Base-by-base conservation (phyloP, 257 asterid species). In the Solanum megistacrolobum region DNA sequence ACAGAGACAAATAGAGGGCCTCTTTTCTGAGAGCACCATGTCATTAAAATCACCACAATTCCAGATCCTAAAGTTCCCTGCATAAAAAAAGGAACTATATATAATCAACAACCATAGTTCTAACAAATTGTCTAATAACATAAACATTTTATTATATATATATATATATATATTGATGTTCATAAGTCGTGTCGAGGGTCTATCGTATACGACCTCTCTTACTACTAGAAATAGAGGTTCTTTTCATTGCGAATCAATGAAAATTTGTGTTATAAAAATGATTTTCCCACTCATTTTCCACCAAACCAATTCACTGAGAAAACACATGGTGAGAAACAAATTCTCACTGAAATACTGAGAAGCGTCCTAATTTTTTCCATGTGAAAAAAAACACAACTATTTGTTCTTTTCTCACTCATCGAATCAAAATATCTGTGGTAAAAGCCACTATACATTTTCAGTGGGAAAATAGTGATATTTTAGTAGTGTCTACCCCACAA, bases 31-130 rank as follows among this genome's bases (percentile, higher is more conserved):
- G 93, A 90, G 39, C 93, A 92, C 95, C 95, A 94, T 5, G 93
- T 93, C 20, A 93, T 78, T 38, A 91, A 84, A 2, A 90, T 88
- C 2, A 90, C 91, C 92, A 92, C 88, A 39, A 91, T 31, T 7
- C 94, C 98, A 0, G 94, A 89, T 9, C 94, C 98, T 68, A 94
- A 23, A 38, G 88, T 41, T 14, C 98, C 98, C 95, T 94, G 90
- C 88, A 86, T 41, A 79, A 79, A 79, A 14, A 8, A 78, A 12
- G 41, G 9, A 21, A 76, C 6, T 76, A 20, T 9, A 73, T 7
- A 78, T 36, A 36, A 36, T 46, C 60, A 76, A 27, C 46, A 20
- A 38, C 8, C 16, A 27, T 65, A 31, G 38, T 41, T 39, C 0
- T 52, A 52, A 16, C 62, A 85, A 84, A 21, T 36, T 85, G 48